Evolutionary conservation across 441 rosid genomes (phyloP), one percentile per base, ranked within the genome.

Genomic region (Mallotus repandus): DNA sequence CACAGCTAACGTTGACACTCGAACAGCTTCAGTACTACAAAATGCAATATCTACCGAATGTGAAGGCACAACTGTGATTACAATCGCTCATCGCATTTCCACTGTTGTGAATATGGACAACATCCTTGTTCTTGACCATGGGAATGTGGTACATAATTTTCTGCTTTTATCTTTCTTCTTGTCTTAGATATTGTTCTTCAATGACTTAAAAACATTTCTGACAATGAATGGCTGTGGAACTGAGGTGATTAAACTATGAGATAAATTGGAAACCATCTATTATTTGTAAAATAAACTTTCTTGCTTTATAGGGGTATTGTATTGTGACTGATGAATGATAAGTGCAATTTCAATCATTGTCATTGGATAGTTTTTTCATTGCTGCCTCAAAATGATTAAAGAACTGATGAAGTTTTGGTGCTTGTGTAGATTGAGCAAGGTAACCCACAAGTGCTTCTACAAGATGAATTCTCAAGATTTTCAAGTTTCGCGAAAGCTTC

Each of bases 21-120:
- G 77, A 81, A 91, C 99, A 71, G 89, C 97, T 74, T 86, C 93
- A 53, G 53, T 89, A n/a, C 84, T 93, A 55, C 96, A 93, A 61
- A 86, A 81, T 80, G 77, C 97, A 21, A 87, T 93, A 83, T 83
- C 89, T 18, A 86, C 79, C 12, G 94, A 85, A 77, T 91, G 98
- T 81, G 79, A 74, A 81, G 97, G 94, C 61, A 78, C 84, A 74
- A 93, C 99, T 1, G 90, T 96, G 58, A 83, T 93, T 76, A 91
- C 97, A 72, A 90, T 96, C 72, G 99, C 98, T 52, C 98, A 96
- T 74, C 97, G 98, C 72, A 96, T 96, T 72, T 96, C 98, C 12
- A 90, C 92, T 1, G 92, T 93, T 69, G 66, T 87, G 78, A 86
- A 81, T 57, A 82, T 96, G 97, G 97, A 93, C 85, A 78, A 75